Conservation (phyloP, 1,139 yeast species). For the Blastobotrys indianensis region DNA sequence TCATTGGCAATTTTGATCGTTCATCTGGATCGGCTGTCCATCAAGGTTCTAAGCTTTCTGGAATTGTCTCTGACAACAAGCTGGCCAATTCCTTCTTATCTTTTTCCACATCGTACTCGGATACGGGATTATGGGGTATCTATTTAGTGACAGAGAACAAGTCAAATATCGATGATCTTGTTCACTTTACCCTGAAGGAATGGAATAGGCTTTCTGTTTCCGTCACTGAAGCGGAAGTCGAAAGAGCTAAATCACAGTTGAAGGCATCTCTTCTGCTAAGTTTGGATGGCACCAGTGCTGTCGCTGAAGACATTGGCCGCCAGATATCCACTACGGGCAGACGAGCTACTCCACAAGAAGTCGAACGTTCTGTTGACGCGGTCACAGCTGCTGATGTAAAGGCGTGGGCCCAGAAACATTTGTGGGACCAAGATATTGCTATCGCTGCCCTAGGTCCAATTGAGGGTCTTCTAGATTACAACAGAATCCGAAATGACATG, state of each 20-base stretch:
- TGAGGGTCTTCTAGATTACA: conserved; percentile 53
- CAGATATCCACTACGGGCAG: conserved; percentile 93
- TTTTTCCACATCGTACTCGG: conserved; percentile 94
- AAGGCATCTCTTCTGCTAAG: conserved; percentile 87
- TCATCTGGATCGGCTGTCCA: conserved; percentile 81
- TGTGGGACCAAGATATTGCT: conserved; percentile 76
- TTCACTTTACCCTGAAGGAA: conserved; percentile 73
- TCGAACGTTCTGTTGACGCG: conserved; percentile 73
- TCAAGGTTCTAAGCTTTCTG: conserved; percentile 83
- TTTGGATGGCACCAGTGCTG: conserved; percentile 90
- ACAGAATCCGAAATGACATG: conserved; percentile 45
- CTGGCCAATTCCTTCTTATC: conserved; percentile 94
- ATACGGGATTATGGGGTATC: conserved; percentile 96
- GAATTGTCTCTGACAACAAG: conserved; percentile 65
- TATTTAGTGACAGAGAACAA: conserved; percentile 79
- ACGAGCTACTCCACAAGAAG: conserved; percentile 86
- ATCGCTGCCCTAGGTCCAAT: conserved; percentile 87
- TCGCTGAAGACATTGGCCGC: conserved; percentile 97
- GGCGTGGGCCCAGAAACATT: conserved; percentile 80
- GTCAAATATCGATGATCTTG: conserved; percentile 56
- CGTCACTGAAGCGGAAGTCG: conserved; percentile 81
- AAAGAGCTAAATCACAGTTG: conserved; percentile 87
- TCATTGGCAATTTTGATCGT: conserved; percentile 97
- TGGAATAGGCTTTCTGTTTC: conserved; percentile 85
- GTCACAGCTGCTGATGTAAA: conserved; percentile 76